Conservation (phyloP, 108 stramenopile genomes). For the Cylindrotheca closterium region DNA sequence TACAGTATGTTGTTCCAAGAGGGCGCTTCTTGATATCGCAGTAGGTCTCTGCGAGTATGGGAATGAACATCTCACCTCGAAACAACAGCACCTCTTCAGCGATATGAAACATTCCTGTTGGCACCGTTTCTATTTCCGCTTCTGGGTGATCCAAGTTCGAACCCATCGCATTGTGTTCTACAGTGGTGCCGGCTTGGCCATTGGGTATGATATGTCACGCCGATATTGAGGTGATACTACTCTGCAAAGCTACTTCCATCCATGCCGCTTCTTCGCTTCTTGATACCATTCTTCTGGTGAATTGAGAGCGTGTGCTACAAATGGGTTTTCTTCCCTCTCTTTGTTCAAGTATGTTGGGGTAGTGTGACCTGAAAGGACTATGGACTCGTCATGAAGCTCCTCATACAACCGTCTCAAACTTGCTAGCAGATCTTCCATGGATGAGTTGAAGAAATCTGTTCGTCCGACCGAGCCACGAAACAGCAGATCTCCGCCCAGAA, state of each 20-base stretch:
- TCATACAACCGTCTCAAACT: slow-evolving; percentile 29
- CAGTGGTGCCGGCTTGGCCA: no score
- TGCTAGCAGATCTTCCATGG: slow-evolving; percentile 27
- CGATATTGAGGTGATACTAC: no score
- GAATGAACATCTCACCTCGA: no score
- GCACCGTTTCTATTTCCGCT: no score
- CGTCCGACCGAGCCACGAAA: slow-evolving; percentile 44
- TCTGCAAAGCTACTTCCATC: slow-evolving; percentile 11
- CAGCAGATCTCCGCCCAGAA: slow-evolving; percentile 34
- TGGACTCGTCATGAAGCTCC: slow-evolving; percentile 25
- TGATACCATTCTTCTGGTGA: slow-evolving; percentile 28
- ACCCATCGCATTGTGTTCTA: no score
- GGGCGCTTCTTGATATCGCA: no score
- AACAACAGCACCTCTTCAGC: no score
- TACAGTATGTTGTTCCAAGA: no score
- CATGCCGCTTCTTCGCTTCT: slow-evolving; percentile 23
- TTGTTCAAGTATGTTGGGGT: slow-evolving; percentile 28
- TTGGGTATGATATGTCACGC: no score
- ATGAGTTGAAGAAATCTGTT: slow-evolving; percentile 37
- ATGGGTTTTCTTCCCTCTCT: slow-evolving; percentile 25
- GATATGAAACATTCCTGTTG: no score
- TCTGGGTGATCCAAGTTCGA: no score
- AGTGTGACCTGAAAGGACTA: slow-evolving; percentile 39
- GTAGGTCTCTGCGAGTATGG: no score
- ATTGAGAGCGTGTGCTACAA: slow-evolving; percentile 24